phyloP scores from a whole-genome alignment of 2,329 filamentous ascomycete genomes.

The Hypoxylon sp. region DNA sequence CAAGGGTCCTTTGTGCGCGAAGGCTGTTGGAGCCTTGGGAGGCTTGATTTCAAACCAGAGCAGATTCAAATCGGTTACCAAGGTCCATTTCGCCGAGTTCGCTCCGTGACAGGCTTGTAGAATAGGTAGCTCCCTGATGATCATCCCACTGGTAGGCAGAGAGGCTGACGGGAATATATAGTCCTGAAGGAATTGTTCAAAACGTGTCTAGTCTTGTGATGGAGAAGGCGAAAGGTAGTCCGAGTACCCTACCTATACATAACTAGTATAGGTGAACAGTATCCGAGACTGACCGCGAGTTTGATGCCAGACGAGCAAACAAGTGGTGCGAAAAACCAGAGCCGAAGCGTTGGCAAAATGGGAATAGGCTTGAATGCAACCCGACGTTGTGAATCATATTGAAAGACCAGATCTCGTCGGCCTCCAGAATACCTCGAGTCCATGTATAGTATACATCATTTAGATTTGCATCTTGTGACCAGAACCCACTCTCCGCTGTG shows the following conservation, averaged over 20 bases:
- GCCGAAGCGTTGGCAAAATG: slow-evolving; percentile 34
- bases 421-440: slow-evolving; percentile 31
- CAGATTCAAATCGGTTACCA: slow-evolving; percentile 43
- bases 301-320: slow-evolving; percentile 16
- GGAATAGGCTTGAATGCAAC: slow-evolving; percentile 36
- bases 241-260: neutral
- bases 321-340: slow-evolving; percentile 29
- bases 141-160: slow-evolving; percentile 32
- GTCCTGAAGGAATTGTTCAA: neutral
- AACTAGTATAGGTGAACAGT: slow-evolving; percentile 16
- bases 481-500: slow-evolving; percentile 41
- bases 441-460: slow-evolving; percentile 37
- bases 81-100: slow-evolving; percentile 48
- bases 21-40: slow-evolving; percentile 38
- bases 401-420: slow-evolving; percentile 28
- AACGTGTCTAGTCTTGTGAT: slow-evolving; percentile 18
- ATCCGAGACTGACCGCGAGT: slow-evolving; percentile 19
- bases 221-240: neutral
- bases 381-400: slow-evolving; percentile 34
- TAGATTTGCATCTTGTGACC: slow-evolving; percentile 46
- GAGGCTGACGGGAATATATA: slow-evolving; percentile 18
- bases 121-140: slow-evolving; percentile 33
- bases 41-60: slow-evolving; percentile 44
- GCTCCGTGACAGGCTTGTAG: slow-evolving; percentile 35
- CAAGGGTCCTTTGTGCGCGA: slow-evolving; percentile 38